Evolutionary conservation across 208 protist genomes (phyloP), one percentile per base, ranked within the genome.

Genomic region (Trypanosoma conorhini): DNA sequence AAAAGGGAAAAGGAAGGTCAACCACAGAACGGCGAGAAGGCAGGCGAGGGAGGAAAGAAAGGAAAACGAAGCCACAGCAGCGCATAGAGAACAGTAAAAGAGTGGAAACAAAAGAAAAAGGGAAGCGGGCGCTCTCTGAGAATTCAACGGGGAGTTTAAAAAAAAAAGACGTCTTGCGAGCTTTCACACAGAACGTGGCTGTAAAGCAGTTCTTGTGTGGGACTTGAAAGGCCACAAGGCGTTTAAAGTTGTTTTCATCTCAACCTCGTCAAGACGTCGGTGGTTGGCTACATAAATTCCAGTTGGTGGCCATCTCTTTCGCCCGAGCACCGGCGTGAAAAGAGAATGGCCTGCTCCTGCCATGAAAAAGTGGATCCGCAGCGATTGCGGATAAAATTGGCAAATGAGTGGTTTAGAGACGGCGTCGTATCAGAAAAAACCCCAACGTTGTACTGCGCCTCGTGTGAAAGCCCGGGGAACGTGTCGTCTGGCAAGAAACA

Each of bases 341-440:
- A 55, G 19, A 52, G 55, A 57, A 65, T 65, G 56, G 35, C 21
- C 17, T 72, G 67, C 38, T 9, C 10, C 50, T 72, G 67, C 30
- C 10, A 59, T 24, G 31, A 50, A 28, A 10, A 22, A 15, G 58
- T 72, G 38, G 35, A 72, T 17, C 30, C 44, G 31, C 1, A 56
- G 26, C 17, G 30, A 17, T 19, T 72, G 48, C 35, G 56, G 12
- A 4, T 28, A 2, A 31, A 31, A 15, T 58, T 72, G 50, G 44
- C 26, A n/a, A 48, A 21, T 51, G 21, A 4, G 13, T 64, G 69
- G 54, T 40, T 59, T 33, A 52, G 52, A 21, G 17, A 33, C 8
- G 19, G 22, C 44, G 33, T 24, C 51, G n/a, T 24, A 24, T 19
- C 51, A 0, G 31, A 12, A 30, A 52, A 69, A 9, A 5, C 28